Evolutionary conservation across 192 early-diverging fungal species (phyloP).

Genomic region (Bifiguratus adelaidae): DNA sequence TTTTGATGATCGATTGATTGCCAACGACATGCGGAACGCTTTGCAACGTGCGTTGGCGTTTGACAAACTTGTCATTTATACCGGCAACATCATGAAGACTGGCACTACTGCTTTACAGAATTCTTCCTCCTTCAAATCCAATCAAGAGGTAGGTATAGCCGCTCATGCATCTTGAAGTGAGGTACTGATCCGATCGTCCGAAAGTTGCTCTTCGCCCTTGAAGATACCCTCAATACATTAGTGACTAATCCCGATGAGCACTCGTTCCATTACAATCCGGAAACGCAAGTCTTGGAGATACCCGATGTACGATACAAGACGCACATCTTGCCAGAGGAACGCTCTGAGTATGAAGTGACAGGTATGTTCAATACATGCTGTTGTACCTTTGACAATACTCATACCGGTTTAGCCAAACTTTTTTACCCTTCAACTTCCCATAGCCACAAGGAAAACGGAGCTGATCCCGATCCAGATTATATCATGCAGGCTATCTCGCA

Average conservation of each 20-base stretch:
- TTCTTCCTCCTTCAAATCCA: conserved; percentile 25
- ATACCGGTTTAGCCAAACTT: conserved; percentile 22
- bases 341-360: conserved; percentile 13
- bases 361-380: conserved; percentile 6
- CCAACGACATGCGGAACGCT: conserved; percentile 14
- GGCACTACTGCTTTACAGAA: conserved; percentile 23
- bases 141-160: conserved; percentile 27
- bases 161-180: neutral
- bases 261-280: conserved; percentile 27
- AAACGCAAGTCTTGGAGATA: conserved; percentile 21
- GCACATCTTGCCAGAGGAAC: conserved; percentile 16
- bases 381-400: conserved; percentile 17
- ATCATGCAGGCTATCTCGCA: conserved; percentile 8
- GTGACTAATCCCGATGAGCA: conserved; percentile 14
- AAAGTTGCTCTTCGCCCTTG: conserved; percentile 33
- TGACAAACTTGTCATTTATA: conserved; percentile 27
- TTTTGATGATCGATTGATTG: too few species aligned
- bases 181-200: neutral
- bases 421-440: conserved; percentile 7
- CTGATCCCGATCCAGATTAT: conserved; percentile 1
- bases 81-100: conserved; percentile 38
- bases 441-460: too few species aligned
- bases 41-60: too few species aligned
- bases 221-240: conserved; percentile 30
- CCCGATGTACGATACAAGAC: conserved; percentile 28